Evolutionary conservation across 768 basidiomycete genomes (phyloP).

Genomic region (Pulveroboletus frians): DNA sequence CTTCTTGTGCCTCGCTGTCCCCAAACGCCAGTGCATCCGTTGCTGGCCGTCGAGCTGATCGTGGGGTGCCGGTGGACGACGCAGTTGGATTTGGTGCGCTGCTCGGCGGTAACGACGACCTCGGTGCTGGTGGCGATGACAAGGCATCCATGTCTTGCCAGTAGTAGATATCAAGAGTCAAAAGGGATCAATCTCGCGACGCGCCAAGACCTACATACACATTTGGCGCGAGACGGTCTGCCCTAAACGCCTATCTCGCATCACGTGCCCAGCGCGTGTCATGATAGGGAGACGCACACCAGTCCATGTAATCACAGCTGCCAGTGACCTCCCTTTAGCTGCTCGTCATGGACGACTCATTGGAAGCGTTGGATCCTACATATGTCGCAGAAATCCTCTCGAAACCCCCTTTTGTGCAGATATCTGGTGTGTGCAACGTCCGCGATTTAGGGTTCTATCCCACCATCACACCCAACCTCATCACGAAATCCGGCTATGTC

Average conservation of each 20-base stretch:
- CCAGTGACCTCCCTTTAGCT: background rate
- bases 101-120: conserved; percentile 50
- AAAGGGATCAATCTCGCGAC: conserved; percentile 21
- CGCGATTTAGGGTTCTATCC: conserved; percentile 67
- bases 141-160: conserved; percentile 42
- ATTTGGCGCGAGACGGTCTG: conserved; percentile 40
- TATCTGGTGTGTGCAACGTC: conserved; percentile 72
- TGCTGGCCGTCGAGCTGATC: conserved; percentile 35
- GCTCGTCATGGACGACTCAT: conserved; percentile 26
- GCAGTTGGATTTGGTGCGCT: conserved; percentile 39
- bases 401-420: conserved; percentile 60
- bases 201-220: conserved; percentile 6
- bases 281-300: background rate
- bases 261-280: conserved; percentile 17
- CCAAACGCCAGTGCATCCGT: conserved; percentile 52
- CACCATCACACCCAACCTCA: conserved; percentile 41
- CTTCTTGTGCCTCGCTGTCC: conserved; percentile 46
- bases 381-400: conserved; percentile 64
- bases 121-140: conserved; percentile 52
- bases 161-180: conserved; percentile 1
- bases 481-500: conserved; percentile 53
- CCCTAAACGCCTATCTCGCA: conserved; percentile 31
- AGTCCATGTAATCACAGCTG: background rate
- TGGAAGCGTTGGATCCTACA: conserved; percentile 61
- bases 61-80: conserved; percentile 34